phyloP scores from a whole-genome alignment of 176 grass and related monocot genomes.

The Juncus inflexus region DNA sequence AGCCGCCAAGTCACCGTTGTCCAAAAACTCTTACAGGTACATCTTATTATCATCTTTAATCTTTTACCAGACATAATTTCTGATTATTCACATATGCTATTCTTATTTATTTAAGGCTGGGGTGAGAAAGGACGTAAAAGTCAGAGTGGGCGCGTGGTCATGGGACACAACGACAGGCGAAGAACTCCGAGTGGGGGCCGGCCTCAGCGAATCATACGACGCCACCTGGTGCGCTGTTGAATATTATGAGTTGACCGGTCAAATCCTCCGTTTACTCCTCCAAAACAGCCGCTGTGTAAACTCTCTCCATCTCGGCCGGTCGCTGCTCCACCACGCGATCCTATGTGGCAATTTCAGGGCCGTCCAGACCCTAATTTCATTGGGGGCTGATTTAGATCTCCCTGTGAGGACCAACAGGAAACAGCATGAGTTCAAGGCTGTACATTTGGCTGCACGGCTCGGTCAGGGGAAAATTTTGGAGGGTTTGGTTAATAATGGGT shows the following conservation, averaged over 20 bases:
- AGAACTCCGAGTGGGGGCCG: slow-evolving; percentile 87
- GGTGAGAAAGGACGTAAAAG: slow-evolving; percentile 65
- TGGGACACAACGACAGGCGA: slow-evolving; percentile 84
- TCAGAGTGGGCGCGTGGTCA: slow-evolving; percentile 81
- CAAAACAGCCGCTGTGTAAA: slow-evolving; percentile 36
- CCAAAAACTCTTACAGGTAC: slow-evolving; percentile 70
- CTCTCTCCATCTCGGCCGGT: slow-evolving; percentile 42
- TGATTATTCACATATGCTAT: too few relatives aligned
- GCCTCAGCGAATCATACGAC: slow-evolving; percentile 74
- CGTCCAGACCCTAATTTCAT: slow-evolving; percentile 50
- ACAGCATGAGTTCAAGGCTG: slow-evolving; percentile 39
- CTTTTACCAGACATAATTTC: too few relatives aligned
- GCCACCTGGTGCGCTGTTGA: slow-evolving; percentile 88
- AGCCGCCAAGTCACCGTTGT: slow-evolving; percentile 67
- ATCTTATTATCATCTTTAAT: not conserved
- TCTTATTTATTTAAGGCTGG: slow-evolving; percentile 38
- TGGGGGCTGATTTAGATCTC: slow-evolving; percentile 47
- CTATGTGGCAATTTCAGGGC: slow-evolving; percentile 67
- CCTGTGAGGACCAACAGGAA: slow-evolving; percentile 48
- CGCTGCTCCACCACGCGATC: slow-evolving; percentile 87
- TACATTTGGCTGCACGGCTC: slow-evolving; percentile 69
- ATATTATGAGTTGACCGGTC: slow-evolving; percentile 73
- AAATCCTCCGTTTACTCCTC: slow-evolving; percentile 66
- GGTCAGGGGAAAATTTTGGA: slow-evolving; percentile 52
- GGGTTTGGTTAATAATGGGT: slow-evolving; percentile 43